Evolutionary conservation across 345 rosid species (phyloP).

Genomic region (Ceriops decandra): DNA sequence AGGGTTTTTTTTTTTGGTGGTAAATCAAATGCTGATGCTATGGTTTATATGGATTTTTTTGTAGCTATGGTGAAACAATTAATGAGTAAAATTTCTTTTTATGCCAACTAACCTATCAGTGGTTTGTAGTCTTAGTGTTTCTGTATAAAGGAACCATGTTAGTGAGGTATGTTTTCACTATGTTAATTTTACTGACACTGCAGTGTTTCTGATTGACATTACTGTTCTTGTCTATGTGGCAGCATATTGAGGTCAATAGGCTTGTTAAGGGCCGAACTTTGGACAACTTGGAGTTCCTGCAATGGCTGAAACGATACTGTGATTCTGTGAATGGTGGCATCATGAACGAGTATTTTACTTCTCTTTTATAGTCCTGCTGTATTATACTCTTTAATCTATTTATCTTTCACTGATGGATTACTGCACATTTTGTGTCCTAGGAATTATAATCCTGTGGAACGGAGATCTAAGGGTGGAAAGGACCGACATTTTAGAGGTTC

Average conservation of each 20-base stretch:
- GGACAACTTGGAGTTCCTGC: slow-evolving; percentile 97
- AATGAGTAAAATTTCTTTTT: background rate
- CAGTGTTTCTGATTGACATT: background rate
- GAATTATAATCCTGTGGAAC: slow-evolving; percentile 85
- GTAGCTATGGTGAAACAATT: background rate
- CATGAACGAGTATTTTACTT: slow-evolving; percentile 69
- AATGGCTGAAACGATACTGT: slow-evolving; percentile 93
- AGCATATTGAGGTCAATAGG: slow-evolving; percentile 91
- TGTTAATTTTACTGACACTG: background rate
- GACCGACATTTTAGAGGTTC: slow-evolving; percentile 49
- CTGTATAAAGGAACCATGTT: background rate
- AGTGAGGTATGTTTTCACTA: background rate
- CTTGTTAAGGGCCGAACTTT: slow-evolving; percentile 89
- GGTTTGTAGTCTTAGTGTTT: background rate
- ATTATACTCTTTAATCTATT: background rate
- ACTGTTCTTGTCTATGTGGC: slow-evolving; percentile 14
- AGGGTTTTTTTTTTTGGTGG: background rate
- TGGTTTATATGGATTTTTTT: background rate
- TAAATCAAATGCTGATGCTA: background rate
- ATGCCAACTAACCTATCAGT: background rate
- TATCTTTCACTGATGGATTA: background rate
- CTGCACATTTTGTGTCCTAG: slow-evolving; percentile 31
- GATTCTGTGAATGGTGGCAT: slow-evolving; percentile 96
- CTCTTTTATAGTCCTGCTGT: background rate
- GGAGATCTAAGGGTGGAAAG: slow-evolving; percentile 78